Evolutionary conservation across 2,329 filamentous ascomycete species (phyloP).

Genomic region (Aureobasidium pullulans): DNA sequence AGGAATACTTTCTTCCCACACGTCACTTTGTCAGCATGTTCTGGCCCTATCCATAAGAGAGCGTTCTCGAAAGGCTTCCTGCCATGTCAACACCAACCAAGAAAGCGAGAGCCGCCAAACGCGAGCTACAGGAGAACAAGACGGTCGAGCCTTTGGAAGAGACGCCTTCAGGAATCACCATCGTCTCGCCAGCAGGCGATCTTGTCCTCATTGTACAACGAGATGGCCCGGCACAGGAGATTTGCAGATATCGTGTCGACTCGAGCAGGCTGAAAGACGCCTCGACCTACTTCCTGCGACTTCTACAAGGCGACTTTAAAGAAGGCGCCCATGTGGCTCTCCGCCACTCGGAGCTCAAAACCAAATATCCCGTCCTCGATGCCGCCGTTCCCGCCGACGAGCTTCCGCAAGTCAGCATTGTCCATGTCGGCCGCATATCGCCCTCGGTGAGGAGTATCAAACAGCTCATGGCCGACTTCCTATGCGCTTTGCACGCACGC

Average conservation of each 20-base stretch:
- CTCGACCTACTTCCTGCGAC: slow-evolving; percentile 63
- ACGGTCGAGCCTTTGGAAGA: background rate
- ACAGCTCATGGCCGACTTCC: slow-evolving; percentile 53
- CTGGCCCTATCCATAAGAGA: slow-evolving; percentile 43
- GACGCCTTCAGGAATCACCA: slow-evolving; percentile 26
- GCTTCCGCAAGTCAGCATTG: slow-evolving; percentile 58
- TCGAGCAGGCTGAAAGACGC: slow-evolving; percentile 49
- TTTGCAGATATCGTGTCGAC: slow-evolving; percentile 55
- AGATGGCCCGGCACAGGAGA: slow-evolving; percentile 46
- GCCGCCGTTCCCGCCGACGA: slow-evolving; percentile 42
- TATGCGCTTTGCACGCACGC: slow-evolving; percentile 56
- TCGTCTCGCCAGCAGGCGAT: slow-evolving; percentile 54
- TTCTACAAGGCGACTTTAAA: slow-evolving; percentile 58
- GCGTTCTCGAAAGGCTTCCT: background rate
- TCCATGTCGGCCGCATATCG: slow-evolving; percentile 63
- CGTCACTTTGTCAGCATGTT: slow-evolving; percentile 32
- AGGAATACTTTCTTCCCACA: background rate
- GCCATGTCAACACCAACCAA: slow-evolving; percentile 6
- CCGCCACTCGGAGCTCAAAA: slow-evolving; percentile 44
- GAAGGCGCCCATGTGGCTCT: slow-evolving; percentile 52
- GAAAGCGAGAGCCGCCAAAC: background rate
- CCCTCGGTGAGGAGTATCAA: slow-evolving; percentile 51
- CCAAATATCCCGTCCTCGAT: slow-evolving; percentile 38
- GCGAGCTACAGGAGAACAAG: background rate
- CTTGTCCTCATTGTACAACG: slow-evolving; percentile 61